phyloP scores from a whole-genome alignment of 2,329 filamentous ascomycete species.

The Bimuria novae-zelandiae region DNA sequence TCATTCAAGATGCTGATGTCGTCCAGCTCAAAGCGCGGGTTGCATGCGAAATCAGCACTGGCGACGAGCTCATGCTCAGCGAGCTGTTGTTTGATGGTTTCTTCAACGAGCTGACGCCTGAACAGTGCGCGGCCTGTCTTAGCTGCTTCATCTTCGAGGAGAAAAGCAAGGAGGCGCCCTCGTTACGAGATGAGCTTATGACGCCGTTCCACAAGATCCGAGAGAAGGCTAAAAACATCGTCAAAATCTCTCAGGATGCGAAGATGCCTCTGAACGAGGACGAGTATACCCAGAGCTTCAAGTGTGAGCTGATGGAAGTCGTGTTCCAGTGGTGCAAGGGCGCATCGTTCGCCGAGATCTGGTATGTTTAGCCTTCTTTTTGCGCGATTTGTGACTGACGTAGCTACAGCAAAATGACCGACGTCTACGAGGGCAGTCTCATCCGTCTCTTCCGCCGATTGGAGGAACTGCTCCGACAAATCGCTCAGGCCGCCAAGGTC shows the following conservation, averaged over 20 bases:
- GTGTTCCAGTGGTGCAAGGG: constrained; percentile 91
- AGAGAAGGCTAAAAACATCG: constrained; percentile 82
- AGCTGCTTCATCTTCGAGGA: constrained; percentile 98
- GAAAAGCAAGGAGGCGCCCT: constrained; percentile 75
- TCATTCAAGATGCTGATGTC: constrained; percentile 94
- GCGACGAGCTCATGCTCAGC: constrained; percentile 89
- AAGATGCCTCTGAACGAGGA: constrained; percentile 95
- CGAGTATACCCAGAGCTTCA: constrained; percentile 86
- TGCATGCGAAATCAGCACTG: constrained; percentile 96
- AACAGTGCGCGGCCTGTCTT: constrained; percentile 82
- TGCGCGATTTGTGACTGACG: constrained; percentile 8
- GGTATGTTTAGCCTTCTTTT: constrained; percentile 62
- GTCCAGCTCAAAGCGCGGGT: constrained; percentile 97
- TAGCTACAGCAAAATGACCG: constrained; percentile 89
- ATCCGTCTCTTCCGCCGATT: constrained; percentile 95
- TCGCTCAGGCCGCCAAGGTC: constrained; percentile 93
- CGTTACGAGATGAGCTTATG: constrained; percentile 78
- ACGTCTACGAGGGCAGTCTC: constrained; percentile 94
- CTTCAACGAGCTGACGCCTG: constrained; percentile 93
- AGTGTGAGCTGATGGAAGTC: constrained; percentile 96
- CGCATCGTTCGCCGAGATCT: constrained; percentile 88
- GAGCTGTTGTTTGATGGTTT: constrained; percentile 96
- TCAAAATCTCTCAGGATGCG: constrained; percentile 92
- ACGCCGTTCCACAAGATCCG: constrained; percentile 88
- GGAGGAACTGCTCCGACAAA: constrained; percentile 91